Evolutionary conservation across 2,329 filamentous ascomycete species (phyloP), one percentile per base, ranked within the genome.

Genomic region (Botrytis squamosa): DNA sequence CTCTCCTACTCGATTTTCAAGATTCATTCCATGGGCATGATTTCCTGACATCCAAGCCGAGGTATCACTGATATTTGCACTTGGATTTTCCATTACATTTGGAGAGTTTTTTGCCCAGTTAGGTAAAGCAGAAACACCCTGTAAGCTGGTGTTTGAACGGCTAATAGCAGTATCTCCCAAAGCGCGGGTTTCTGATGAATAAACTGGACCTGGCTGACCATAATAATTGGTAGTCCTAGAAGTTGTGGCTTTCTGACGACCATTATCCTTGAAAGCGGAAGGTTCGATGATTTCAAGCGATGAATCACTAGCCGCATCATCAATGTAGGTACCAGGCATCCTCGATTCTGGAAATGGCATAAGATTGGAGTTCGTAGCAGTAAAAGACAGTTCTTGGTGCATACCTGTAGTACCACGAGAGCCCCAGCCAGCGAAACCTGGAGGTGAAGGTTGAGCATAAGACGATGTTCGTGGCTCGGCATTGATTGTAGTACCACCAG

Each of bases 281-380:
- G 77, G 40, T 18, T 77, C 73, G 42, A 81, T 81, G 36, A 81
- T 77, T 71, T 81, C 80, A 52, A 81, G 72, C 38, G 80, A 79
- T 20, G 79, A 80, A 74, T 81, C 80, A 70, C 76, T 77, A 36
- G 64, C 75, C 40, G 73, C 76, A 46, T 79, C 77, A 42, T 79
- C 77, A 38, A 55, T 65, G 46, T 74, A 79, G 9, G 75, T 36
- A 42, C 78, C 77, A 66, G 78, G 66, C 5, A 67, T n/a, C 14
- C 18, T 29, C 10, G 8, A 18, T 64, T 16, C 40, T 29, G 40
- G 76, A 60, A 77, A 75, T 22, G 65, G 40, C 12, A 66, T 63
- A 4, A 55, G n/a, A 25, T 75, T 74, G 4, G 60, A 33, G 38
- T 77, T 74, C 8, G 44, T 60, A 5, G 42, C 16, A n/a, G 25